phyloP scores from a whole-genome alignment of 805 yeast species.

The Cyberlindnera euphorbiiphila region DNA sequence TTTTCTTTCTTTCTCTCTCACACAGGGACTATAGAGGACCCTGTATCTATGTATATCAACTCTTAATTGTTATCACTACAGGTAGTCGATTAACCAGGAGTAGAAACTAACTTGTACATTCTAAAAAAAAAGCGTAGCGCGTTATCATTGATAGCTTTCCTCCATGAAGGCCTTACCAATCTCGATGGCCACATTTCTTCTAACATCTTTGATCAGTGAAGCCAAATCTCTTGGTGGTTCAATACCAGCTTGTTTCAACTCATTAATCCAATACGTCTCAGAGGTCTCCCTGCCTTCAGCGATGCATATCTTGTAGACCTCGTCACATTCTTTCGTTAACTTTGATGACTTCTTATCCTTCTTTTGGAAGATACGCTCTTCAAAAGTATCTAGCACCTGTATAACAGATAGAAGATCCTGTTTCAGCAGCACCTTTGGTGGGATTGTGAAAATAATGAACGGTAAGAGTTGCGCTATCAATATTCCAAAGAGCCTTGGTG shows the following conservation, averaged over 20 bases:
- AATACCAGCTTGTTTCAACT: slow-evolving; percentile 18
- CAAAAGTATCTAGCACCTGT: slow-evolving; percentile 23
- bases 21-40: slow-evolving; percentile 3
- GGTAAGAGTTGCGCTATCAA: slow-evolving; percentile 47
- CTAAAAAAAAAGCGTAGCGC: too few species aligned
- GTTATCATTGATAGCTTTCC: slow-evolving; percentile 12
- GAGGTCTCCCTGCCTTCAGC: slow-evolving; percentile 1
- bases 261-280: slow-evolving; percentile 20
- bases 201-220: slow-evolving; percentile 17
- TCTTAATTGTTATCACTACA: slow-evolving; percentile 7
- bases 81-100: slow-evolving; percentile 11
- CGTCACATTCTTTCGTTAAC: slow-evolving; percentile 15
- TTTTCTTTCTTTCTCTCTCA: neutral
- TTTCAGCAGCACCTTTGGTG: slow-evolving; percentile 22
- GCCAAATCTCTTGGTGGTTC: slow-evolving; percentile 19
- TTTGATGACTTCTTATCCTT: slow-evolving; percentile 16
- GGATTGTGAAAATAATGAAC: slow-evolving; percentile 30
- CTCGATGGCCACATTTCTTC: slow-evolving; percentile 26
- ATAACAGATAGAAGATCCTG: slow-evolving; percentile 21
- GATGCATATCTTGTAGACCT: slow-evolving; percentile 22
- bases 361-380: slow-evolving; percentile 9
- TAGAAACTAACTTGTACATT: too few species aligned
- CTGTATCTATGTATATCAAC: slow-evolving; percentile 2
- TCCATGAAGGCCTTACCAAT: slow-evolving; percentile 26
- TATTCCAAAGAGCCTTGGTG: slow-evolving; percentile 45